These are phyloP conservation scores for Chlamydomonas asymmetrica DNA, from an alignment of 139 green algal species.

Conservation along the genomic window DNA sequence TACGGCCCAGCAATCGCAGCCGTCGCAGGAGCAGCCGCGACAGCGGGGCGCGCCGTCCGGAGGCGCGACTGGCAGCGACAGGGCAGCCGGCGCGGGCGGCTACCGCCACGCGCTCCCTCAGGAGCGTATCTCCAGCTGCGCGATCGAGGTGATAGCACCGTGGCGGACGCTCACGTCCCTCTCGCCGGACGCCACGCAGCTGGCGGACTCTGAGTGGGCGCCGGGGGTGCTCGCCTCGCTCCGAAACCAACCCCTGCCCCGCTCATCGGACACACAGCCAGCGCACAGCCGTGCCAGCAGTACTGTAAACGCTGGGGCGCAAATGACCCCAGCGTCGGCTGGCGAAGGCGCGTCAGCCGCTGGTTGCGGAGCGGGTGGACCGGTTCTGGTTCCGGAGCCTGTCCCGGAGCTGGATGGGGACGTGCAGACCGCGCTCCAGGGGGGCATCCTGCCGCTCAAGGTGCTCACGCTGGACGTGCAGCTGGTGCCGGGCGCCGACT, in stretches of 20 bases:
- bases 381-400: background rate
- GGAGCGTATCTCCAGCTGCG: conserved; percentile 25
- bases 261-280: background rate
- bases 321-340: background rate
- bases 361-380: background rate
- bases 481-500: conserved; percentile 48
- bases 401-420: background rate
- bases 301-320: background rate
- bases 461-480: conserved; percentile 65
- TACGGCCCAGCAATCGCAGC: conserved; percentile 1
- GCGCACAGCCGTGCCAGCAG: background rate
- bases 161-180: conserved; percentile 55
- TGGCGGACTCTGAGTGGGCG: conserved; percentile 60
- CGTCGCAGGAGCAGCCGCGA: background rate
- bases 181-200: conserved; percentile 74
- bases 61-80: background rate
- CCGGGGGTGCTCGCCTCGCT: conserved; percentile 5
- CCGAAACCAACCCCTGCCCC: background rate
- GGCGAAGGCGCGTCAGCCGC: background rate
- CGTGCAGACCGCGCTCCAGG: conserved; percentile 21
- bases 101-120: background rate
- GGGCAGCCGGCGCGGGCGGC: background rate
- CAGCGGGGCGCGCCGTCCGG: background rate
- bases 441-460: conserved; percentile 57
- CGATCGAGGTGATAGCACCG: conserved; percentile 51